Conservation (phyloP, 208 protist genomes). For the Tritrichomonas musculus region DNA sequence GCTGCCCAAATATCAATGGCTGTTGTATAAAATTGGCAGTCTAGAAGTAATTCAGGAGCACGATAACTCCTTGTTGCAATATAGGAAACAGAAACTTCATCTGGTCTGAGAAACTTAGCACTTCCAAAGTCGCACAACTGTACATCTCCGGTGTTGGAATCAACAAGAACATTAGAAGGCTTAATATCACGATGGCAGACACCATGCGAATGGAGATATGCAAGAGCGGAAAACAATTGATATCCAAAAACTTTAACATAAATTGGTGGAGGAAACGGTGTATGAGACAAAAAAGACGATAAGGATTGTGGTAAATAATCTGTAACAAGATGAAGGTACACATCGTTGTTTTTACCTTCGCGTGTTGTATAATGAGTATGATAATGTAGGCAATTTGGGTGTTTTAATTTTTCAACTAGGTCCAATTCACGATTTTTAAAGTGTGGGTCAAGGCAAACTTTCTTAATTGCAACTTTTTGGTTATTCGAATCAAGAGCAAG, state of each 20-base stretch:
- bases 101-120: background rate
- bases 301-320: background rate
- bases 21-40: background rate
- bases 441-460: background rate
- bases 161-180: conserved; percentile 11
- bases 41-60: background rate
- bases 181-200: conserved; percentile 23
- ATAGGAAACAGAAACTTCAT: background rate
- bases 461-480: background rate
- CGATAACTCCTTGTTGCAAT: conserved; percentile 5
- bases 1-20: conserved; percentile 4
- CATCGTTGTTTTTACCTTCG: background rate
- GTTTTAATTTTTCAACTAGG: background rate
- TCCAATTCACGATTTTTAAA: background rate
- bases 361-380: background rate
- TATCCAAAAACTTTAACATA: background rate
- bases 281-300: background rate
- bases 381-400: background rate
- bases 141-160: background rate
- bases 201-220: background rate
- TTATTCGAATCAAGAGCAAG: background rate
- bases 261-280: background rate
- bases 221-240: background rate
- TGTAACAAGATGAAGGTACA: background rate
- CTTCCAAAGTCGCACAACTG: conserved; percentile 27